These are phyloP conservation scores for Hymenoscyphus repandus DNA, from an alignment of 2,329 filamentous ascomycete genomes.

Conservation along the genomic window DNA sequence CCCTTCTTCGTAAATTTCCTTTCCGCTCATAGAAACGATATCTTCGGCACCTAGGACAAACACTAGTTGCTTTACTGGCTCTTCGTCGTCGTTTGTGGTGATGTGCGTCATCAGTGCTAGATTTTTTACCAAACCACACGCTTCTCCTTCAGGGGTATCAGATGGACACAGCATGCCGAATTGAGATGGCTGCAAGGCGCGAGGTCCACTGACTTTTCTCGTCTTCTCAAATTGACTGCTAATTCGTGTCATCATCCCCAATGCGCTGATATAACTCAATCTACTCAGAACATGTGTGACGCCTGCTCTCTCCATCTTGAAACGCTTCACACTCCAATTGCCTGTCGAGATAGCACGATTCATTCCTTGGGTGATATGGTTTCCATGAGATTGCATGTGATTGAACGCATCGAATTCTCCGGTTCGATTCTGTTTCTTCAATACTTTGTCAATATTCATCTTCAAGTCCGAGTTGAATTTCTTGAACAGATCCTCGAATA, in stretches of 20 bases:
- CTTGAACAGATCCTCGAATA: constrained; percentile 98
- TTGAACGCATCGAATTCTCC: constrained; percentile 82
- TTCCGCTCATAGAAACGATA: constrained; percentile 73
- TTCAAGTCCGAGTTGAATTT: constrained; percentile 86
- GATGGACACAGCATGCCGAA: constrained; percentile 98
- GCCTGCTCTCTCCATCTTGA: constrained; percentile 96
- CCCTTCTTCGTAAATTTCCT: constrained; percentile 79
- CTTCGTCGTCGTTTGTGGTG: constrained; percentile 92
- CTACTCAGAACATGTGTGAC: constrained; percentile 95
- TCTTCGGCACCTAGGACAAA: constrained; percentile 82
- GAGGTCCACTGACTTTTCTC: constrained; percentile 88
- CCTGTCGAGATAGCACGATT: constrained; percentile 95
- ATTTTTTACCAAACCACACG: constrained; percentile 97
- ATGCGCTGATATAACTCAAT: constrained; percentile 89
- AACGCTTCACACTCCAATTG: constrained; percentile 97
- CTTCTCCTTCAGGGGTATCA: constrained; percentile 97
- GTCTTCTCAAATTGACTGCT: constrained; percentile 99
- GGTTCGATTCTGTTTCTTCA: constrained; percentile 89
- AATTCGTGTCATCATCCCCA: constrained; percentile 99
- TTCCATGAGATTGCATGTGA: constrained; percentile 78
- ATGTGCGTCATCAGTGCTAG: constrained; percentile 98
- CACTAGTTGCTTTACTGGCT: constrained; percentile 78
- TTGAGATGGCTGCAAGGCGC: constrained; percentile 93
- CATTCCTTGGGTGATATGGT: constrained; percentile 86
- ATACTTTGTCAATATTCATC: constrained; percentile 87